Evolutionary conservation across 495 filamentous ascomycete species (phyloP).

Genomic region (Parathielavia appendiculata): DNA sequence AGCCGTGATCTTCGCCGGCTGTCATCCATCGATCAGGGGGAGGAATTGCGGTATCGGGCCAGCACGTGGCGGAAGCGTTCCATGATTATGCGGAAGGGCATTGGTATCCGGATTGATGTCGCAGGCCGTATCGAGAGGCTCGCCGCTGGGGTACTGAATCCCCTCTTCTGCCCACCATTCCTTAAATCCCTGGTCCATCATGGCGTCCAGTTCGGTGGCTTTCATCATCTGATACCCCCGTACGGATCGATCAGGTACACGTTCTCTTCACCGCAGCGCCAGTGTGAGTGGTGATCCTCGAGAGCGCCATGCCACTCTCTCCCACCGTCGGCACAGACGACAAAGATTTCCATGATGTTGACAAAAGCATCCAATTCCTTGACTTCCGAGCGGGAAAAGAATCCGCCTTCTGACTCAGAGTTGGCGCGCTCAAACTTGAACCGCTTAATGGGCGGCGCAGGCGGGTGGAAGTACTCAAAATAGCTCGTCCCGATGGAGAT

Average conservation of each 20-base stretch:
- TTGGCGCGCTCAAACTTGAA: slow-evolving; percentile 1
- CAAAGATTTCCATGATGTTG: neutral
- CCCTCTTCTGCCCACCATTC: too few relatives aligned
- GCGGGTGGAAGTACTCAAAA: neutral
- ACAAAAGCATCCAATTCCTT: slow-evolving; percentile 2
- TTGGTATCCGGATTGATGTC: too few relatives aligned
- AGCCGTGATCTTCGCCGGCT: too few relatives aligned
- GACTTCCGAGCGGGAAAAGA: slow-evolving; percentile 10
- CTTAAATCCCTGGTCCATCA: neutral
- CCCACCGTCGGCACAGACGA: neutral
- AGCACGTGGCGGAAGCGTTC: too few relatives aligned
- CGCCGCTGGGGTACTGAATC: too few relatives aligned
- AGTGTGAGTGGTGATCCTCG: neutral
- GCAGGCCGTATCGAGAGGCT: too few relatives aligned
- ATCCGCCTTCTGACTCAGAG: neutral
- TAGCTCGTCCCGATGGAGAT: slow-evolving; percentile 18
- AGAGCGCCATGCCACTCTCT: neutral
- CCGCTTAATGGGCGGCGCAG: slow-evolving; percentile 2
- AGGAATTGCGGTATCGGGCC: too few relatives aligned
- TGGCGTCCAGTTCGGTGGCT: slow-evolving; percentile 2
- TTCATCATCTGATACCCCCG: neutral
- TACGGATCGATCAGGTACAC: slow-evolving; percentile 3
- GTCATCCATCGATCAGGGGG: too few relatives aligned
- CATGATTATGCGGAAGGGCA: too few relatives aligned
- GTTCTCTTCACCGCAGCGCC: slow-evolving; percentile 6